Evolutionary conservation across 2,329 filamentous ascomycete species (phyloP), one percentile per base, ranked within the genome.

Genomic region (Neonectria neomacrospora): DNA sequence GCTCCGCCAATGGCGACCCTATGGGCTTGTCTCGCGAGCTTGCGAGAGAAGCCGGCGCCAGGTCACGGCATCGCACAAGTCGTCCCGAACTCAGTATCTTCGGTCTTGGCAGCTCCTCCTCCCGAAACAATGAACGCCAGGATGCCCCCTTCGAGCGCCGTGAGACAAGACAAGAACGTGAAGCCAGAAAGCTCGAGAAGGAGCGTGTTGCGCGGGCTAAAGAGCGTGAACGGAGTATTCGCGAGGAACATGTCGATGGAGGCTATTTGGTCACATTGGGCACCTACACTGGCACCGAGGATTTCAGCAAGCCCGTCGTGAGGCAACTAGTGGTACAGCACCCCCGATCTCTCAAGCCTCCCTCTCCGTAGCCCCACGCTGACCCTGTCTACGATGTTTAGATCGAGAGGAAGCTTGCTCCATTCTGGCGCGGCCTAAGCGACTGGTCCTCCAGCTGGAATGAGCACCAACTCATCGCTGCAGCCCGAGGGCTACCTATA

Each of bases 231-330:
- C 87, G 91, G 68, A 99, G 96, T 75, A 89, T 98, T 81, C 89
- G 85, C 67, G 94, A 97, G 72, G 96, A 99, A 76, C 89, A 94
- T 77, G 91, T 98, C 3, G 96, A 99, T 78, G 96, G 96, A 20
- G 96, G 96, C 22, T 99, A 90, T 80, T 81, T 99, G 51, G 96
- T 99, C 32, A 99, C 96, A 0, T 88, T 97, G 75, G 96, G 96
- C 37, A 92, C 94, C 53, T 99, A 99, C 75, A 95, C 93, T 22
- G 94, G 95, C 0, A 83, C 89, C 1, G 96, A 99, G 79, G 96
- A 99, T 79, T 99, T 95, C 77, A 97, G 88, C 82, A 98, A 98
- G 78, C 81, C 87, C 18, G 83, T 93, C 51, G 95, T 98, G 59
- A 88, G 96, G 69, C 94, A 97, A 77, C 82, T 99, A 58, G 95